Evolutionary conservation across 106 monocot genomes (phyloP).

Genomic region (Narthecium ossifragum): DNA sequence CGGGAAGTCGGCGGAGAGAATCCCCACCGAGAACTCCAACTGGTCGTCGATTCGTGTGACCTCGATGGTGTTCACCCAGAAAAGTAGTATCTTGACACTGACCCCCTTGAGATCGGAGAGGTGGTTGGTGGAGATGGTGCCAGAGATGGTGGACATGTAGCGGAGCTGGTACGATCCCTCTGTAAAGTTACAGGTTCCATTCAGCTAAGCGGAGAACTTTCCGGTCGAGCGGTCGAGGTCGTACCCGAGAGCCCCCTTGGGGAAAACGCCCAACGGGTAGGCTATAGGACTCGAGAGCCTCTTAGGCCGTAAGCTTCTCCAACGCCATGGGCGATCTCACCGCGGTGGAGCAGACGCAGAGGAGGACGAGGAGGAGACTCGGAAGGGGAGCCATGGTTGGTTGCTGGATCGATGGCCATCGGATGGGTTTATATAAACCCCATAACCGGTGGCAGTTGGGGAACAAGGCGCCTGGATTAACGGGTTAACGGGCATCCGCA

Average conservation of each 20-base stretch:
- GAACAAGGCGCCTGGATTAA: background rate
- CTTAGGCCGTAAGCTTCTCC: slow-evolving; percentile 15
- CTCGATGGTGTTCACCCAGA: slow-evolving; percentile 62
- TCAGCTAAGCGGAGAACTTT: slow-evolving; percentile 30
- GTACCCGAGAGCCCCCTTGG: slow-evolving; percentile 28
- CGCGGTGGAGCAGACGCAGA: background rate
- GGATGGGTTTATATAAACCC: background rate
- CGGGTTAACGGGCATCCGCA: background rate
- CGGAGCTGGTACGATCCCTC: slow-evolving; percentile 46
- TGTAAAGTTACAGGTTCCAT: slow-evolving; percentile 42
- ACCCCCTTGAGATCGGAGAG: slow-evolving; percentile 43
- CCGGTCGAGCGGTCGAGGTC: slow-evolving; percentile 30
- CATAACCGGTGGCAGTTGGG: background rate
- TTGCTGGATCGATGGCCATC: background rate
- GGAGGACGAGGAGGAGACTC: slow-evolving; percentile 4
- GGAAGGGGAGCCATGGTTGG: background rate
- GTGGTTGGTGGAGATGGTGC: slow-evolving; percentile 23
- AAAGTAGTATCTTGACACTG: slow-evolving; percentile 50
- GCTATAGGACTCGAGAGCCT: slow-evolving; percentile 39
- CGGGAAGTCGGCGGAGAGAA: slow-evolving; percentile 40
- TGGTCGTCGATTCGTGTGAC: slow-evolving; percentile 30
- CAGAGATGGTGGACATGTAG: slow-evolving; percentile 47
- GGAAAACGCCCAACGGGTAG: slow-evolving; percentile 45
- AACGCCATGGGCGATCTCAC: background rate
- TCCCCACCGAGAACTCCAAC: slow-evolving; percentile 62